These are phyloP conservation scores for Microbotryum scabiosae DNA, from an alignment of 1,284 basidiomycete genomes.

Conservation along the genomic window DNA sequence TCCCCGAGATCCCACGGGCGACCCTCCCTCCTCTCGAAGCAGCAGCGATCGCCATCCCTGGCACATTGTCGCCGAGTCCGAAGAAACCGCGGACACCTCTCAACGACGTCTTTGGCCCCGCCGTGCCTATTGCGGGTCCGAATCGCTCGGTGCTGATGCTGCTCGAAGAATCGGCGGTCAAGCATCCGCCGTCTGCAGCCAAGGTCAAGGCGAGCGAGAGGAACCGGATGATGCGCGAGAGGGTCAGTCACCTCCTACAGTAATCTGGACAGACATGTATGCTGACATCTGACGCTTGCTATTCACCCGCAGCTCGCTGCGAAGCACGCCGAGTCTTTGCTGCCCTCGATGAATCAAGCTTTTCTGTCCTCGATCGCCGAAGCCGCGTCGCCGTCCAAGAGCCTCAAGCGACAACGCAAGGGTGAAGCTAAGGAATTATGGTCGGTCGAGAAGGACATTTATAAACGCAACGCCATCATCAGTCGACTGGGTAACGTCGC, in stretches of 20 bases:
- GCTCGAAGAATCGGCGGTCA: conserved; percentile 10
- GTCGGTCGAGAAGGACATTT: conserved; percentile 4
- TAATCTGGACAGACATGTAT: background rate
- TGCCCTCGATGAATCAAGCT: conserved; percentile 18
- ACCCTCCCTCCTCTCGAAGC: conserved; percentile 16
- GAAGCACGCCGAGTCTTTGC: conserved; percentile 13
- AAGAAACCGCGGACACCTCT: conserved; percentile 1
- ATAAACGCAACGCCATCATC: conserved; percentile 22
- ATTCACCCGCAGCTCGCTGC: conserved; percentile 14
- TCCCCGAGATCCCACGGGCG: conserved; percentile 15
- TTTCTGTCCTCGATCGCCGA: conserved; percentile 17
- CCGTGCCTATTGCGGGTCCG: conserved; percentile 14
- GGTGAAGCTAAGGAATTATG: background rate
- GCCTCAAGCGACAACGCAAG: conserved; percentile 14
- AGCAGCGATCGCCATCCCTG: conserved; percentile 15
- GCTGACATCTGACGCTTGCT: background rate
- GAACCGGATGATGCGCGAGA: conserved; percentile 6
- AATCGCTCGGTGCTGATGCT: conserved; percentile 17
- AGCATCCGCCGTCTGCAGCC: background rate
- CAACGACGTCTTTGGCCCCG: conserved; percentile 5
- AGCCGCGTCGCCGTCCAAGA: conserved; percentile 14
- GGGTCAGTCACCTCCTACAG: conserved; percentile 3
- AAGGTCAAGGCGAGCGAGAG: conserved; percentile 12
- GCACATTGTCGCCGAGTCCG: conserved; percentile 16
- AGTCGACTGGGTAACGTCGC: conserved; percentile 21